phyloP scores from a whole-genome alignment of 1,139 yeast genomes.

The Candida anutae region DNA sequence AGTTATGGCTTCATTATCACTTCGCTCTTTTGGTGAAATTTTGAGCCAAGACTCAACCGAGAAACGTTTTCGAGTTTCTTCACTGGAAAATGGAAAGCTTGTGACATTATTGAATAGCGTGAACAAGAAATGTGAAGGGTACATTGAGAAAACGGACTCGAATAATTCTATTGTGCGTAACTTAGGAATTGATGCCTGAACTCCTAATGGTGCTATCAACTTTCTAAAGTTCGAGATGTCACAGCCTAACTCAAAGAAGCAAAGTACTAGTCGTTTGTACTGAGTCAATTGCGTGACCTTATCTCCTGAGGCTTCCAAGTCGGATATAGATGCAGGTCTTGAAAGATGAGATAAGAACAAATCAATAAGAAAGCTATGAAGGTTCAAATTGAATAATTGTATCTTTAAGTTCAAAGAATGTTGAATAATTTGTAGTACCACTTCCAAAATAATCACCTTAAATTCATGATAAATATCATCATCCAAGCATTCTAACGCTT shows the following conservation, averaged over 20 bases:
- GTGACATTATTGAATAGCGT: constrained; percentile 17
- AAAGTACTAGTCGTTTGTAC: constrained; percentile 16
- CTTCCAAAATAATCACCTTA: constrained; percentile 23
- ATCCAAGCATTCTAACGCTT: constrained; percentile 12
- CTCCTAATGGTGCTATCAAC: constrained; percentile 14
- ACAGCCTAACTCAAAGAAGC: constrained; percentile 31
- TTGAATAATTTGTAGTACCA: constrained; percentile 17
- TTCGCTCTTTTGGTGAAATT: constrained; percentile 9
- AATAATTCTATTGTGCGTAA: constrained; percentile 19
- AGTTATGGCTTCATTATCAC: constrained; percentile 12
- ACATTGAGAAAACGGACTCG: constrained; percentile 14
- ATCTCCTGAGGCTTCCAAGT: too few relatives aligned
- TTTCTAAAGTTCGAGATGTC: constrained; percentile 14
- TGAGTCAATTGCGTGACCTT: constrained; percentile 13
- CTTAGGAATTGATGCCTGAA: constrained; percentile 8
- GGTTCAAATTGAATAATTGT: constrained; percentile 12
- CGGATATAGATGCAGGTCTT: too few relatives aligned
- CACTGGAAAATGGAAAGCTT: constrained; percentile 8
- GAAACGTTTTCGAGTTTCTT: constrained; percentile 6
- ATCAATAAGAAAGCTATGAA: constrained; percentile 17
- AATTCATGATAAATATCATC: constrained; percentile 22
- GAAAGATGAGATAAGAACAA: constrained; percentile 7
- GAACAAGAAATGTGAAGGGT: constrained; percentile 24
- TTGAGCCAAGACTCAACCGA: constrained; percentile 34
- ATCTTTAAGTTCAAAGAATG: constrained; percentile 20